Base-by-base conservation (phyloP, 257 asterid genomes). In the Solanum raphanifolium region DNA sequence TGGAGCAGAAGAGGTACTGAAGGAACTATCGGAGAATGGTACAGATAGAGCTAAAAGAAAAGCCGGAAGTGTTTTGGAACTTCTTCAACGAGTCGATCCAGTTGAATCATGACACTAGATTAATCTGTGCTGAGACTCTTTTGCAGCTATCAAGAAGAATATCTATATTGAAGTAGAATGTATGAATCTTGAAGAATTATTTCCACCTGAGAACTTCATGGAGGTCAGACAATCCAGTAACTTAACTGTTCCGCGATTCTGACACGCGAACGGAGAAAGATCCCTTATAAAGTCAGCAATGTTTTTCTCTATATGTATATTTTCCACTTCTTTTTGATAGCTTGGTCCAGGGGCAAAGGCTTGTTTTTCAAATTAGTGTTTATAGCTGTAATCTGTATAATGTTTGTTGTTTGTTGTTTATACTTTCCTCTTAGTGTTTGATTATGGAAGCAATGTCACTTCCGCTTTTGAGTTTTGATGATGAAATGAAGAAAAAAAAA, bases 31-130 rank as follows among this genome's bases (percentile, higher is more conserved):
- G 1, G 99, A 96, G 88, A 95, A 69, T 75, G 99, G 99, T 71
- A 97, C 98, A 0, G 98, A 97, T 31, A 93, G 99, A 90, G 99
- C 98, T 10, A 97, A 97, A 89, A 89, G 99, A 72, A 97, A 97
- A 88, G 99, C 99, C 0, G 94, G 89, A 52, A 92, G 94, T 83
- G 92, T 97, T 38, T 88, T 97, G 94, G 98, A 97, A 92, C 95
- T 93, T 89, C 93, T 95, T 68, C 96, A 91, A 87, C 92, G 87
- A 79, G 92, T 84, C 4, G 98, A 93, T n/a, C 94, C 89, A 20
- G 90, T 71, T 87, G 87, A 83, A 87, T 92, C 89, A 62, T 96
- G 94, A 93, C 86, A 62, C 75, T 11, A 41, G 25, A 55, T 8
- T 32, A 74, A 35, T 6, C 82, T 9, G 48, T 73, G 46, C 2